Evolutionary conservation across 768 basidiomycete species (phyloP).

Genomic region (Saitozyma podzolica): DNA sequence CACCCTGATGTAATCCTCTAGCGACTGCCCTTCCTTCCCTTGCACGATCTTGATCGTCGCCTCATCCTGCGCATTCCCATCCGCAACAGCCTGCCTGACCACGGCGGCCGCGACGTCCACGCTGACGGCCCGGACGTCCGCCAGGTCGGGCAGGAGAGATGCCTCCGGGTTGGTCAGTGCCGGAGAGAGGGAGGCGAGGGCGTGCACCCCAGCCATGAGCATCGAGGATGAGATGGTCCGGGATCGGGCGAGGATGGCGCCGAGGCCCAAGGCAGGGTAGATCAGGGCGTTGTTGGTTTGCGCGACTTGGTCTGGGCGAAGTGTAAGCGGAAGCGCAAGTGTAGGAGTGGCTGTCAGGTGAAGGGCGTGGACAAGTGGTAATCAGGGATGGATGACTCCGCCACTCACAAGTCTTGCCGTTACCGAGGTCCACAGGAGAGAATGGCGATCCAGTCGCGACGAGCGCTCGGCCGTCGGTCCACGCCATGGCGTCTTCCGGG

Average conservation of each 20-base stretch:
- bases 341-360: background rate
- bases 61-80: slow-evolving; percentile 63
- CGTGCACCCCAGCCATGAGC: slow-evolving; percentile 78
- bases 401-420: slow-evolving; percentile 61
- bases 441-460: slow-evolving; percentile 85
- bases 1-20: slow-evolving; percentile 57
- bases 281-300: slow-evolving; percentile 58
- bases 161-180: slow-evolving; percentile 69
- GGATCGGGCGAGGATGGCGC: slow-evolving; percentile 70
- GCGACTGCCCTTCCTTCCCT: slow-evolving; percentile 34
- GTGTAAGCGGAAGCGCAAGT: too few species aligned
- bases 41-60: slow-evolving; percentile 43
- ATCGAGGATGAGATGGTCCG: slow-evolving; percentile 71
- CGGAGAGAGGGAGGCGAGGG: slow-evolving; percentile 75
- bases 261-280: slow-evolving; percentile 82
- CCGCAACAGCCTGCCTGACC: slow-evolving; percentile 72
- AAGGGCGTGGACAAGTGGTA: background rate
- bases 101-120: slow-evolving; percentile 78
- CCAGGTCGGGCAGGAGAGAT: slow-evolving; percentile 75
- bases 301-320: slow-evolving; percentile 28
- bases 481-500: slow-evolving; percentile 53
- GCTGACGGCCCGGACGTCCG: slow-evolving; percentile 69
- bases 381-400: background rate
- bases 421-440: slow-evolving; percentile 66
- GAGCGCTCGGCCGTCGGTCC: slow-evolving; percentile 77